Evolutionary conservation across 768 basidiomycete genomes (phyloP).

Genomic region (Auriscalpium microsporum): DNA sequence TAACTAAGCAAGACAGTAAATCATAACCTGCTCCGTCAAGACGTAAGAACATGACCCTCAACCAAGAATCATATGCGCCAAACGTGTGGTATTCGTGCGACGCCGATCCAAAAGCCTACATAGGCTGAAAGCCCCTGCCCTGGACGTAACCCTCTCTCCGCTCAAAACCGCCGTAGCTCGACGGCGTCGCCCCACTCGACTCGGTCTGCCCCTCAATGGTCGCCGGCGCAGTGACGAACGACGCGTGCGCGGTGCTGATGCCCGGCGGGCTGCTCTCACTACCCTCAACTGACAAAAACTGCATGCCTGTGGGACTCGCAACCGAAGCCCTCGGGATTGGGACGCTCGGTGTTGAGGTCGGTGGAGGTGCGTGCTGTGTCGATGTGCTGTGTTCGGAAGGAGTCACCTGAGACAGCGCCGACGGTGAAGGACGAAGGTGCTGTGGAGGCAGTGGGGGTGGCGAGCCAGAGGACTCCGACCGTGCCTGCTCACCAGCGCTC

Average conservation of each 20-base stretch:
- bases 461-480: slow-evolving; percentile 1
- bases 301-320: slow-evolving; percentile 18
- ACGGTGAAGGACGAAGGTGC: slow-evolving; percentile 11
- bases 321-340: slow-evolving; percentile 10
- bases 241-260: slow-evolving; percentile 61
- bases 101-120: not conserved
- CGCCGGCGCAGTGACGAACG: slow-evolving; percentile 59
- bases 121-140: slow-evolving; percentile 1
- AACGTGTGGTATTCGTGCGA: not conserved
- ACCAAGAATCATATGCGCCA: not conserved
- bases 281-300: slow-evolving; percentile 7
- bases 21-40: not conserved
- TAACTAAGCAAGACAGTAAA: not conserved
- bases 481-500: slow-evolving; percentile 13
- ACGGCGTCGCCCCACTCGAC: slow-evolving; percentile 36
- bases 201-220: slow-evolving; percentile 48
- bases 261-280: slow-evolving; percentile 38
- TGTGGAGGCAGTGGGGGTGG: slow-evolving; percentile 4
- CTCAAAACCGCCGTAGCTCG: slow-evolving; percentile 40
- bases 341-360: not conserved
- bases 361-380: slow-evolving; percentile 3
- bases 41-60: not conserved
- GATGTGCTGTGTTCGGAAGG: slow-evolving; percentile 6
- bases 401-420: slow-evolving; percentile 13
- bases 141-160: slow-evolving; percentile 18